Conservation (phyloP, 352 stramenopile genomes). For the Globisporangium megalacanthum region DNA sequence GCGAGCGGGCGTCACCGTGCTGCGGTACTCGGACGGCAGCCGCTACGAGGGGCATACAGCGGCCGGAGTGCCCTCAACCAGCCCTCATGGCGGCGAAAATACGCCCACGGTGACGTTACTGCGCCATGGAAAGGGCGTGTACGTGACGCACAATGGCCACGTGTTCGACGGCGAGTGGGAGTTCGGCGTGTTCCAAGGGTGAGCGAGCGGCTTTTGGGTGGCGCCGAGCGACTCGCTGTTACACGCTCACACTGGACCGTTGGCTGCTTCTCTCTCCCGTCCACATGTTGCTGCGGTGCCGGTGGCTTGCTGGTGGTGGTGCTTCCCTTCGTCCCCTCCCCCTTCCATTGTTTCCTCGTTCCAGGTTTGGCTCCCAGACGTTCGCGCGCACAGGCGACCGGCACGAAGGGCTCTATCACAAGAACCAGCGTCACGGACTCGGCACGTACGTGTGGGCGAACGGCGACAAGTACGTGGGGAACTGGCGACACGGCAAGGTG, state of each 20-base stretch:
- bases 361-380: constrained; percentile 77
- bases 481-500: constrained; percentile 79
- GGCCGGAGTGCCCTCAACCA: background rate
- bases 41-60: constrained; percentile 49
- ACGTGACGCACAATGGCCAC: constrained; percentile 48
- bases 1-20: constrained; percentile 22
- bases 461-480: constrained; percentile 85
- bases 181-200: constrained; percentile 81
- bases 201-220: constrained; percentile 5
- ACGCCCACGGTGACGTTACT: constrained; percentile 26
- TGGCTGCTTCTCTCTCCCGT: background rate
- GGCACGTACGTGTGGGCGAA: constrained; percentile 87
- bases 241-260: background rate
- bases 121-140: constrained; percentile 58
- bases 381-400: constrained; percentile 80
- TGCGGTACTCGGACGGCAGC: constrained; percentile 61
- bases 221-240: background rate
- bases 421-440: constrained; percentile 77
- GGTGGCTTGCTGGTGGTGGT: constrained; percentile 1
- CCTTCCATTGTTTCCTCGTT: background rate
- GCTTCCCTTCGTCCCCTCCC: background rate
- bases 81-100: background rate
- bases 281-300: background rate
- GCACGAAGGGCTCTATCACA: constrained; percentile 85
- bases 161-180: constrained; percentile 81